Evolutionary conservation across 192 early-diverging fungal species (phyloP).

Genomic region (Coemansia sp.): DNA sequence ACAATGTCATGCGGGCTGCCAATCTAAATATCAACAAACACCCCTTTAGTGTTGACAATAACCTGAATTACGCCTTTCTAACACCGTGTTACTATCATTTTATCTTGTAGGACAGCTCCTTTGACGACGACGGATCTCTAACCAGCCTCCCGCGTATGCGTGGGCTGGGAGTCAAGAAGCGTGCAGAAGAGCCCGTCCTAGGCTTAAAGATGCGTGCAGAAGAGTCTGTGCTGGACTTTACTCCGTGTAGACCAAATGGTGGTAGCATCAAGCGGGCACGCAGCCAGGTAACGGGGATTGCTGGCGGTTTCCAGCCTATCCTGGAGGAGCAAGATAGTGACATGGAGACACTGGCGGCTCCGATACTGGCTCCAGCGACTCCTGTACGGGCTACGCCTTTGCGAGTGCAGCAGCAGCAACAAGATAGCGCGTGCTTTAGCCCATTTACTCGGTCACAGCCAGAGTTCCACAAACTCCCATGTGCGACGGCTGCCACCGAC

Average conservation of each 20-base stretch:
- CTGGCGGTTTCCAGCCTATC: slow-evolving; percentile 13
- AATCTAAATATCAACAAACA: slow-evolving; percentile 9
- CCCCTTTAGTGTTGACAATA: neutral
- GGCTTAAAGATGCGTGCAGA: neutral
- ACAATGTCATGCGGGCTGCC: slow-evolving; percentile 2
- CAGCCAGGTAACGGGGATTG: slow-evolving; percentile 23
- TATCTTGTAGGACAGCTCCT: slow-evolving; percentile 37
- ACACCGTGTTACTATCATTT: slow-evolving; percentile 6
- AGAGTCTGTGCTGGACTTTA: slow-evolving; percentile 8
- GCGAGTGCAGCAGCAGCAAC: neutral
- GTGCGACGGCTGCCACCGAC: slow-evolving; percentile 57
- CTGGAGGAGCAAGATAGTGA: slow-evolving; percentile 7
- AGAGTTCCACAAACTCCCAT: slow-evolving; percentile 61
- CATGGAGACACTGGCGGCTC: neutral
- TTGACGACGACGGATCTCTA: slow-evolving; percentile 46
- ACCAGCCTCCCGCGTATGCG: slow-evolving; percentile 37
- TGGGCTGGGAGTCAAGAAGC: slow-evolving; percentile 8
- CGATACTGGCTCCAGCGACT: neutral
- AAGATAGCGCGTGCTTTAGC: slow-evolving; percentile 17
- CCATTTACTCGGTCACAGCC: slow-evolving; percentile 39
- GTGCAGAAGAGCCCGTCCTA: no score
- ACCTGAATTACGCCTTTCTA: neutral
- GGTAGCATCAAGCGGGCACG: slow-evolving; percentile 41
- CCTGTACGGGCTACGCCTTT: neutral
- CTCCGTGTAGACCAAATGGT: slow-evolving; percentile 20